Conservation (phyloP, 352 stramenopile genomes). For the Globisporangium spinosum region DNA sequence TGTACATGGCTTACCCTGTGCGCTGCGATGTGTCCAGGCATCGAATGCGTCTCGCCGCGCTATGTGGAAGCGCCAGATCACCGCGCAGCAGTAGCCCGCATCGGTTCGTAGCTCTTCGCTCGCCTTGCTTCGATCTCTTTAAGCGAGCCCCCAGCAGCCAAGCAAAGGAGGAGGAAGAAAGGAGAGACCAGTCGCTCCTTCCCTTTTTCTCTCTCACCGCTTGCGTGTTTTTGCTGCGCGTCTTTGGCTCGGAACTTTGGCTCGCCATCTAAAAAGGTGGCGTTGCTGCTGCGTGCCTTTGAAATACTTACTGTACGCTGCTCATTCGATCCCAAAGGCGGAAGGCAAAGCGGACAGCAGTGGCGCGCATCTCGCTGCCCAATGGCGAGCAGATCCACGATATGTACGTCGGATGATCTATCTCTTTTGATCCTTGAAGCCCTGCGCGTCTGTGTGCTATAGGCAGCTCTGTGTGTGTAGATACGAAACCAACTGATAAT, state of each 20-base stretch:
- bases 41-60: conserved; percentile 46
- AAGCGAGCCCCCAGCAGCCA: background rate
- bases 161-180: conserved; percentile 1
- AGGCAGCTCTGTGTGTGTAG: background rate
- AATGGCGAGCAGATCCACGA: conserved; percentile 74
- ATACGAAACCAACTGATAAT: background rate
- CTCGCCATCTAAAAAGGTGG: background rate
- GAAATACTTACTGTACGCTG: conserved; percentile 5
- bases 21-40: conserved; percentile 25
- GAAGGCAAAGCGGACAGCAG: background rate
- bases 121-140: background rate
- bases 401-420: conserved; percentile 32
- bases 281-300: background rate
- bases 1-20: background rate
- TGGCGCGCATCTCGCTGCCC: conserved; percentile 46
- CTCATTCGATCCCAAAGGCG: conserved; percentile 7
- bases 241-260: background rate
- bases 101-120: background rate
- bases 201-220: background rate
- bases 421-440: background rate
- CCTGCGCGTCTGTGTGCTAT: background rate
- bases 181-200: background rate
- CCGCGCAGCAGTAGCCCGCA: conserved; percentile 21
- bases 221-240: conserved; percentile 3
- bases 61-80: conserved; percentile 68